Conservation (phyloP, 2,329 filamentous ascomycete genomes). For the Fusarium foetens region DNA sequence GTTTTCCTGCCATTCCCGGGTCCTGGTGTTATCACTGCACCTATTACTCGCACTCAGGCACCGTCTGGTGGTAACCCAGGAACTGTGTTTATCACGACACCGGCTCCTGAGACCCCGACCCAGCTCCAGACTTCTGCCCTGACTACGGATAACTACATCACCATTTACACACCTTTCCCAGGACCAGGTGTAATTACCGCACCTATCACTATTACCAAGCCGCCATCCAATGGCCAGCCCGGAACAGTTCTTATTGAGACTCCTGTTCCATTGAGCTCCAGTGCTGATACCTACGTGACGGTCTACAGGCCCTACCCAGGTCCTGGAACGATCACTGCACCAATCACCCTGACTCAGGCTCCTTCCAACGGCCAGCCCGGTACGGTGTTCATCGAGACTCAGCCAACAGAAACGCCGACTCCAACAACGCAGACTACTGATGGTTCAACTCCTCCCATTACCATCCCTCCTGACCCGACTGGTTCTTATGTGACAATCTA, state of each 20-base stretch:
- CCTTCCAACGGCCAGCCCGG: conserved; percentile 31
- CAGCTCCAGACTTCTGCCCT: not conserved
- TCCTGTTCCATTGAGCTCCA: conserved; percentile 20
- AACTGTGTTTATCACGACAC: conserved; percentile 32
- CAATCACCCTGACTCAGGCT: conserved; percentile 29
- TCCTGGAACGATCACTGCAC: conserved; percentile 26
- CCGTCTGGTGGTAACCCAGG: conserved; percentile 16
- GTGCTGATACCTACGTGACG: conserved; percentile 25
- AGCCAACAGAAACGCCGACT: conserved; percentile 2
- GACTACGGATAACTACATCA: conserved; percentile 24
- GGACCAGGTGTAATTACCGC: conserved; percentile 20
- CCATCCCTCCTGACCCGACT: conserved; percentile 22
- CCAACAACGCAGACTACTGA: not conserved
- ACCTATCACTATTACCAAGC: conserved; percentile 29
- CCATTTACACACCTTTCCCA: conserved; percentile 30
- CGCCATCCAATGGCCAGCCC: conserved; percentile 20
- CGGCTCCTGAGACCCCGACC: not conserved
- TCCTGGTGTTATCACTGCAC: conserved; percentile 23
- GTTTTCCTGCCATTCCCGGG: conserved; percentile 23
- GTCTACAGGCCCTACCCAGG: conserved; percentile 33
- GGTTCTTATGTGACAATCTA: conserved; percentile 30
- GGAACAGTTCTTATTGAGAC: conserved; percentile 32
- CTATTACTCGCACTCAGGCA: conserved; percentile 23
- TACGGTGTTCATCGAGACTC: conserved; percentile 32
- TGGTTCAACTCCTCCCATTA: conserved; percentile 1